Percentiles rank a stretch among this genome's conserved stretches.
phyloP scores from a whole-genome alignment of 441 rosid genomes.

The Hypseocharis bilobata region DNA sequence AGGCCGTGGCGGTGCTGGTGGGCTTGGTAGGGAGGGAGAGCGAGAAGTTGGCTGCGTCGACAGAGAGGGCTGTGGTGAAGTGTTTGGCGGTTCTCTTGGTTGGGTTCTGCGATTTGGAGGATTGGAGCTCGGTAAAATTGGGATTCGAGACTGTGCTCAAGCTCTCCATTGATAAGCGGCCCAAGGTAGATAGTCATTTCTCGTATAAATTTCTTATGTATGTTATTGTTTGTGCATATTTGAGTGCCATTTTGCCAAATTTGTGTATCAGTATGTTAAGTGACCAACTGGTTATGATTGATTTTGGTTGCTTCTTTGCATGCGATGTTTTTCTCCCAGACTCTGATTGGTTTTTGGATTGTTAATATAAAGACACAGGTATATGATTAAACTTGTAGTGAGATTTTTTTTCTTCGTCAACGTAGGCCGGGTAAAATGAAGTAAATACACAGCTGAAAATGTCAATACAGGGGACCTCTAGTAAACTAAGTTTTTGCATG shows the following conservation, averaged over 20 bases:
- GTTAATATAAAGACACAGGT: too few relatives aligned
- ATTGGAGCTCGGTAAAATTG: conserved; percentile 48
- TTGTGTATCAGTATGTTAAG: not conserved
- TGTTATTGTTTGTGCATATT: not conserved
- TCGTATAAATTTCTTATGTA: not conserved
- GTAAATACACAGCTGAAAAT: too few relatives aligned
- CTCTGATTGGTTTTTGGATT: too few relatives aligned
- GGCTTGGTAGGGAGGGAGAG: conserved; percentile 27
- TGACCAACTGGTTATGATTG: too few relatives aligned
- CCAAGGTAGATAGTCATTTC: conserved; percentile 44
- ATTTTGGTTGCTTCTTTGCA: too few relatives aligned
- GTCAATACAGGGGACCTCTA: too few relatives aligned
- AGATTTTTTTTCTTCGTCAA: too few relatives aligned
- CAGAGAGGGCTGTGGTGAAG: conserved; percentile 62
- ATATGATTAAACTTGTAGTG: too few relatives aligned
- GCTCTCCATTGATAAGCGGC: conserved; percentile 68
- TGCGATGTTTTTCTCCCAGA: too few relatives aligned
- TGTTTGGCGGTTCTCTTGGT: conserved; percentile 56
- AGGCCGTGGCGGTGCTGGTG: conserved; percentile 55
- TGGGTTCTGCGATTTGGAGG: conserved; percentile 52
- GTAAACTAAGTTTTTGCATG: too few relatives aligned
- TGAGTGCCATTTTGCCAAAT: not conserved
- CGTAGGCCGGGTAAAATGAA: too few relatives aligned
- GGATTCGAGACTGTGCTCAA: conserved; percentile 57
- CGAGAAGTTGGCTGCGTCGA: conserved; percentile 54